These are phyloP conservation scores for Serpula lacrymans DNA, from an alignment of 768 basidiomycete genomes.

Conservation along the genomic window DNA sequence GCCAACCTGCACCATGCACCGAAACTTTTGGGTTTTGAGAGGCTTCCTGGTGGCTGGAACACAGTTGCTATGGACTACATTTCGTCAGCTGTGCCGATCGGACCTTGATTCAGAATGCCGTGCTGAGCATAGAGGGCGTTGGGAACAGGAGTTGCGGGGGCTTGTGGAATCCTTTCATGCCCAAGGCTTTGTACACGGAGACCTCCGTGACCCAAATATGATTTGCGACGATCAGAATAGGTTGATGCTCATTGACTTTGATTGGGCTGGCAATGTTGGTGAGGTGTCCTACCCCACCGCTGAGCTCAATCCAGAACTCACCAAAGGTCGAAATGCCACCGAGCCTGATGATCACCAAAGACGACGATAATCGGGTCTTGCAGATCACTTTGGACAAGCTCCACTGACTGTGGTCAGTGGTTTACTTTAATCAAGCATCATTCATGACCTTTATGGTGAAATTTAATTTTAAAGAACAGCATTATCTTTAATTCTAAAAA, in stretches of 20 bases:
- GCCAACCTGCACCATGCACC: constrained; percentile 20
- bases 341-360: no score
- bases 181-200: constrained; percentile 14
- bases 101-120: not conserved
- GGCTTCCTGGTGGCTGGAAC: constrained; percentile 26
- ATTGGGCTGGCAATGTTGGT: constrained; percentile 24
- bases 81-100: not conserved
- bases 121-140: not conserved
- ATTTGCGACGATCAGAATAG: constrained; percentile 3
- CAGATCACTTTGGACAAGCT: no score
- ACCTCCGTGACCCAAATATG: constrained; percentile 15
- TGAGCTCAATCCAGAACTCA: no score
- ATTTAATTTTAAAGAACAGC: no score
- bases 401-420: no score
- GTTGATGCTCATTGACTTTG: constrained; percentile 25
- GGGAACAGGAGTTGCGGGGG: not conserved
- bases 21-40: constrained; percentile 17
- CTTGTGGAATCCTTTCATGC: constrained; percentile 10
- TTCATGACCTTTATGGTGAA: no score
- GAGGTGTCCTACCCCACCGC: constrained; percentile 22
- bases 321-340: no score
- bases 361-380: no score
- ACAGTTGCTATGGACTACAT: constrained; percentile 23
- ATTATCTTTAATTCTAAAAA: no score
- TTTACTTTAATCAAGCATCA: no score